These are phyloP conservation scores for Condylostoma magnum DNA, from an alignment of 169 alveolate genomes.

Conservation along the genomic window DNA sequence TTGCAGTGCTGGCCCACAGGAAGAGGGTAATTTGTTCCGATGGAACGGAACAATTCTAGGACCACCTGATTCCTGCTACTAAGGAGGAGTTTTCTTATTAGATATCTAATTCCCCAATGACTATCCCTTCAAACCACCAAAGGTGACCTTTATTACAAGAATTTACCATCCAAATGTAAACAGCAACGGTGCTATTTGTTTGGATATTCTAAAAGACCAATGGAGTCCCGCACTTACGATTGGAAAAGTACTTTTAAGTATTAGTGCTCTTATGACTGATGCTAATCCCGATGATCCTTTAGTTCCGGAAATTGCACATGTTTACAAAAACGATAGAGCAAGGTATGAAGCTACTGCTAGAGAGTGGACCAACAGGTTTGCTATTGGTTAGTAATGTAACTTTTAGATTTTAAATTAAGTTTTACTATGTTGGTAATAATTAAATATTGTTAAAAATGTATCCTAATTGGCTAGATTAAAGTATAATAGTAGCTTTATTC, in stretches of 20 bases:
- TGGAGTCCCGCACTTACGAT: slow-evolving; percentile 99
- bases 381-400: too few relatives aligned
- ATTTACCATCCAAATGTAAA: slow-evolving; percentile 98
- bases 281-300: slow-evolving; percentile 99
- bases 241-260: slow-evolving; percentile 96
- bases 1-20: slow-evolving; percentile 98
- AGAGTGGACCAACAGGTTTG: slow-evolving; percentile 98
- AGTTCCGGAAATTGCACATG: slow-evolving; percentile 99
- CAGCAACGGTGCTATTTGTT: slow-evolving; percentile 97
- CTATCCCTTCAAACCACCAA: slow-evolving; percentile 99
- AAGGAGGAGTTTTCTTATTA: slow-evolving; percentile 98
- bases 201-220: slow-evolving; percentile 97
- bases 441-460: neutral
- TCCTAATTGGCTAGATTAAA: too few relatives aligned
- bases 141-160: slow-evolving; percentile 96
- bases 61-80: slow-evolving; percentile 96
- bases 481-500: too few relatives aligned
- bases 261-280: slow-evolving; percentile 97
- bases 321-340: slow-evolving; percentile 92
- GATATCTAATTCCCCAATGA: slow-evolving; percentile 98
- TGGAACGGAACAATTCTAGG: slow-evolving; percentile 99
- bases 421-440: neutral
- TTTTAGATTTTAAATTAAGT: neutral
- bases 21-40: slow-evolving; percentile 94
- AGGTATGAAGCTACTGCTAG: slow-evolving; percentile 96